Conservation (phyloP, 768 basidiomycete species). For the Rhizopogon sp. region DNA sequence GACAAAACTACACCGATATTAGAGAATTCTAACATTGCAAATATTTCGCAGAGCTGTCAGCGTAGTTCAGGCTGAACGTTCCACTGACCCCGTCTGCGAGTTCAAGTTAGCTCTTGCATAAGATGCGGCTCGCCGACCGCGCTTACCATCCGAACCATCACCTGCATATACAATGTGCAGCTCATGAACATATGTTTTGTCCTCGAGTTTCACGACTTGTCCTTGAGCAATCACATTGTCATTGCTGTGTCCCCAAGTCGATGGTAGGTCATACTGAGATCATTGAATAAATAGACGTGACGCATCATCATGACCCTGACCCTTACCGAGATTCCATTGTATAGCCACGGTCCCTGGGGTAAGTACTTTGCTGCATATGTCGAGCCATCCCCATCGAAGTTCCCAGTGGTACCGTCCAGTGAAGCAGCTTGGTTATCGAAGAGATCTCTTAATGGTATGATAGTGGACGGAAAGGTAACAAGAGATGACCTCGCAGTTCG, state of each 20-base stretch:
- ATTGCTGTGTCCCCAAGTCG: slow-evolving; percentile 31
- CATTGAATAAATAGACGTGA: background rate
- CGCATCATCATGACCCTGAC: background rate
- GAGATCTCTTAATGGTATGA: slow-evolving; percentile 24
- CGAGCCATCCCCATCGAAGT: slow-evolving; percentile 35
- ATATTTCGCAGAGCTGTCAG: slow-evolving; percentile 28
- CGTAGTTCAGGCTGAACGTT: slow-evolving; percentile 33
- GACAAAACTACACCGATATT: background rate
- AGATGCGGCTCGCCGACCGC: background rate
- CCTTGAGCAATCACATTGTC: slow-evolving; percentile 44
- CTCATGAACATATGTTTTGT: slow-evolving; percentile 37
- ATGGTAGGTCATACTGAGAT: slow-evolving; percentile 38
- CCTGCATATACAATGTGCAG: slow-evolving; percentile 46
- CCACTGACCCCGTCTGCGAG: slow-evolving; percentile 26
- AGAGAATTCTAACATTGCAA: slow-evolving; percentile 27
- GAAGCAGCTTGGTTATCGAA: slow-evolving; percentile 43
- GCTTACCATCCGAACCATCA: slow-evolving; percentile 30
- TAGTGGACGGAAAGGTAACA: slow-evolving; percentile 26
- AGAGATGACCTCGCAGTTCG: slow-evolving; percentile 9
- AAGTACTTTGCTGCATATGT: slow-evolving; percentile 38
- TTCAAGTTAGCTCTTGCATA: background rate
- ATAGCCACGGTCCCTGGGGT: slow-evolving; percentile 32
- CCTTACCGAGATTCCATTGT: slow-evolving; percentile 36
- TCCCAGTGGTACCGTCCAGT: slow-evolving; percentile 28
- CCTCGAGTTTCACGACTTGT: slow-evolving; percentile 32